Evolutionary conservation across 495 filamentous ascomycete genomes (phyloP), one percentile per base, ranked within the genome.

Genomic region (Xylaria castorea): DNA sequence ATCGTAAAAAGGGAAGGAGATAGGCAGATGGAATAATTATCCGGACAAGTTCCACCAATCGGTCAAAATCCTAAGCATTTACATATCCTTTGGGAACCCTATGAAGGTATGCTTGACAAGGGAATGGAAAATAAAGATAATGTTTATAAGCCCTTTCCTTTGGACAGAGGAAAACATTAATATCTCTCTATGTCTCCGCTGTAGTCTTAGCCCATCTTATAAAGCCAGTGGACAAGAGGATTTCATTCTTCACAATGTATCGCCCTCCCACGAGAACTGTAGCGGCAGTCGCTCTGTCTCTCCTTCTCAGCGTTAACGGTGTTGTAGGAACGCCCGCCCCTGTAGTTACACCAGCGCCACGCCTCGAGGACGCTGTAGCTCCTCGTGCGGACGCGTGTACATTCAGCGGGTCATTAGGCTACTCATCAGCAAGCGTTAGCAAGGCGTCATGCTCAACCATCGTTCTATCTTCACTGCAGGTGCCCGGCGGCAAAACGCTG

Each of bases 401-500:
- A 57, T 89, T 88, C 76, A 85, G 80, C 42, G 80, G 79, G 11
- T 83, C 85, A 7, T 74, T 81, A 36, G 77, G 77, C 18, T 78
- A 76, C 57, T 73, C 75, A 11, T 71, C 76, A 4, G 87, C 83
- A 20, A 84, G 75, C 68, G 81, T 80, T 30, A 82, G 83, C 68
- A 83, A 85, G 77, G 77, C 79, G 1, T 81, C 81, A n/a, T 89
- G 88, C 78, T 83, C 86, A 22, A 86, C 80, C 8, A 85, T 90
- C 68, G 75, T 85, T 30, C 77, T 89, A 18, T 81, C 80, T 40
- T 77, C 81, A 71, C 78, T 90, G 46, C 80, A 80, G 20, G 87
- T 90, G 3, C 87, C 87, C 32, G 83, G 87, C 8, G 87, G 87
- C 14, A 77, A 81, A 50, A 87, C 86, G 7, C 81, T 90, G 7